Base-by-base conservation (phyloP, 192 early-diverging fungal genomes). In the Coemansia guatemalensis region DNA sequence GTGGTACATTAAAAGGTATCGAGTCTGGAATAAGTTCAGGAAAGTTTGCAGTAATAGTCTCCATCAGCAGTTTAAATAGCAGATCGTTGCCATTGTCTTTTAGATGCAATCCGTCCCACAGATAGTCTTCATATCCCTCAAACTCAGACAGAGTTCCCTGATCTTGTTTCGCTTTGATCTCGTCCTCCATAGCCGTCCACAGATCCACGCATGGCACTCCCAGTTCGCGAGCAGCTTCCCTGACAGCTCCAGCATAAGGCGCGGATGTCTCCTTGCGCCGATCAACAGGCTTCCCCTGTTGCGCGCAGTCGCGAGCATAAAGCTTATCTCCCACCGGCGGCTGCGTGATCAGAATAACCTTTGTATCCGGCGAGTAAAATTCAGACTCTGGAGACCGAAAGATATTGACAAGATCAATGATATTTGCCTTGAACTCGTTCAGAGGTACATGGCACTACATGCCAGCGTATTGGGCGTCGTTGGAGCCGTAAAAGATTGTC, bases 81-180 rank as follows among this genome's bases (percentile, higher is more conserved):
- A 81, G 33, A 18, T 71, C 58, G 41, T 81, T 81, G 17, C 78
- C 78, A n/a, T 50, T 57, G 25, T 57, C 66, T 35, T 66, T 81
- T 6, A 81, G 54, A 23, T 81, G 78, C 24, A 81, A 39, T 1
- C 69, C 78, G 30, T 81, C 78, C 17, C 23, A 53, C 48, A 56
- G n/a, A 33, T 48, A 74, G 17, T 48, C 27, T 11, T 65, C 73
- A 20, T 69, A 69, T 1, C 66, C 62, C 7, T 61, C 68, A 33
- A 55, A 52, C 39, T 58, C 48, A 0, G 25, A 17, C 9, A 4
- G 35, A 3, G 2, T 23, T 22, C 26, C 44, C 6, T 27, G 39
- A 2, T 51, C 26, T 12, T 27, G 51, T 7, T 12, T 3, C 2
- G 22, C 35, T 0, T 22, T 23, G 21, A 51, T 7, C 1, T 8